These are phyloP conservation scores for Penicillium macrosclerotiorum DNA, from an alignment of 495 filamentous ascomycete genomes.

Conservation along the genomic window DNA sequence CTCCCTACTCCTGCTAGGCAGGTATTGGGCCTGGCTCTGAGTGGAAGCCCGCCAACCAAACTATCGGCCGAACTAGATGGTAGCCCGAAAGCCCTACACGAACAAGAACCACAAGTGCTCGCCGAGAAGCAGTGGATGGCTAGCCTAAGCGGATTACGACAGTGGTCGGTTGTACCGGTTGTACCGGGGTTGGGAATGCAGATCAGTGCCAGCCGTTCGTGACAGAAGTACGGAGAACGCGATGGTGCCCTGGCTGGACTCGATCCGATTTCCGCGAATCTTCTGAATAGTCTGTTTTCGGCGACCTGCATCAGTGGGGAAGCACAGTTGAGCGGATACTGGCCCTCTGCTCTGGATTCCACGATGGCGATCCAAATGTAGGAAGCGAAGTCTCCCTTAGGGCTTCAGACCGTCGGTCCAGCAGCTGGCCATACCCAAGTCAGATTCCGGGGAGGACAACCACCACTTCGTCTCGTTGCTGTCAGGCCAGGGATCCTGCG, in stretches of 20 bases:
- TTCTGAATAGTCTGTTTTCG: slow-evolving; percentile 1
- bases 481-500: slow-evolving; percentile 1
- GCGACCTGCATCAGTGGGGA: not conserved
- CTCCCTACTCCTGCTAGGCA: too few relatives aligned
- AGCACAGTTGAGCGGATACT: too few relatives aligned
- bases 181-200: slow-evolving; percentile 11
- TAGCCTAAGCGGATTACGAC: slow-evolving; percentile 8
- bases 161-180: not conserved
- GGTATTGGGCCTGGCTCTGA: not conserved
- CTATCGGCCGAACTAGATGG: slow-evolving; percentile 1
- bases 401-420: too few relatives aligned
- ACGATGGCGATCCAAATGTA: too few relatives aligned
- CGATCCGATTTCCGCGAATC: slow-evolving; percentile 2
- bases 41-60: not conserved
- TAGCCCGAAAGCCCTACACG: not conserved
- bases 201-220: slow-evolving; percentile 6
- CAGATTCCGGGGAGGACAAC: not conserved
- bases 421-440: too few relatives aligned
- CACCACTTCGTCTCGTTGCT: not conserved
- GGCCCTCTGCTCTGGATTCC: too few relatives aligned
- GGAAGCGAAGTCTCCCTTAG: too few relatives aligned
- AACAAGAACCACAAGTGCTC: not conserved
- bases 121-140: slow-evolving; percentile 9
- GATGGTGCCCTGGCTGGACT: slow-evolving; percentile 1
- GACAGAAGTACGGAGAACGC: slow-evolving; percentile 13